A percentile compares a stretch with the other conserved stretches of the same genome.
phyloP scores from a whole-genome alignment of 371 early-diverging fungal species.

The Gilbertella persicaria region DNA sequence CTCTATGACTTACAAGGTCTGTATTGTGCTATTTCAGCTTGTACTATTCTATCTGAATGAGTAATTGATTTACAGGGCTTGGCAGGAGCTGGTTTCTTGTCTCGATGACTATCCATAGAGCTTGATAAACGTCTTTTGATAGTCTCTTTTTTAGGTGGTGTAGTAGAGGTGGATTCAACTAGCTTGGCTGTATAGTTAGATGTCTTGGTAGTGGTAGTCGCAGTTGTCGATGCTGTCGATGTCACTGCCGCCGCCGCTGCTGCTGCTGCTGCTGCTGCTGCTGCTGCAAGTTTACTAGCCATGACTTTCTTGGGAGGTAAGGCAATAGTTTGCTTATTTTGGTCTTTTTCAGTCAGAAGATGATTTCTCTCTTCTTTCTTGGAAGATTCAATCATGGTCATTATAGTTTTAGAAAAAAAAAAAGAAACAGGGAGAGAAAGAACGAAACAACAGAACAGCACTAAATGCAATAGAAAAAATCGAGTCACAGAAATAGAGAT shows the following conservation, averaged over 20 bases:
- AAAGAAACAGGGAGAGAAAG: background rate
- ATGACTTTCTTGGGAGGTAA: conserved; percentile 31
- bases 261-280: conserved; percentile 18
- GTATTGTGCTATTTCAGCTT: conserved; percentile 43
- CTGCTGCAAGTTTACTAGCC: conserved; percentile 27
- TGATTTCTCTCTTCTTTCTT: conserved; percentile 24
- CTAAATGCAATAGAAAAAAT: too few species aligned
- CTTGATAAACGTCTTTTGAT: conserved; percentile 16
- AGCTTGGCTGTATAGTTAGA: background rate
- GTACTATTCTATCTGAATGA: conserved; percentile 57
- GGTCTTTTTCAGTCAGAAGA: conserved; percentile 19
- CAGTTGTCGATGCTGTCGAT: conserved; percentile 2
- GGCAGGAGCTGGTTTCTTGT: conserved; percentile 13
- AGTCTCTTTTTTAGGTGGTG: background rate
- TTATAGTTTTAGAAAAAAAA: conserved; percentile 3
- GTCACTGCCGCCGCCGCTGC: conserved; percentile 1
- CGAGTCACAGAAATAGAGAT: too few species aligned
- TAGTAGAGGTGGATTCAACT: background rate
- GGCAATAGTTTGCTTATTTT: conserved; percentile 18
- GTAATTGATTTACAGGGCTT: conserved; percentile 32
- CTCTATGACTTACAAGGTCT: conserved; percentile 42
- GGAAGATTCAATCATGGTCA: conserved; percentile 27
- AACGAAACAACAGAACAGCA: background rate
- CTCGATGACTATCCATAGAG: conserved; percentile 15
- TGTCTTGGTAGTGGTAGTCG: background rate